Evolutionary conservation across 2,329 filamentous ascomycete genomes (phyloP).

Genomic region (Botrytis squamosa): DNA sequence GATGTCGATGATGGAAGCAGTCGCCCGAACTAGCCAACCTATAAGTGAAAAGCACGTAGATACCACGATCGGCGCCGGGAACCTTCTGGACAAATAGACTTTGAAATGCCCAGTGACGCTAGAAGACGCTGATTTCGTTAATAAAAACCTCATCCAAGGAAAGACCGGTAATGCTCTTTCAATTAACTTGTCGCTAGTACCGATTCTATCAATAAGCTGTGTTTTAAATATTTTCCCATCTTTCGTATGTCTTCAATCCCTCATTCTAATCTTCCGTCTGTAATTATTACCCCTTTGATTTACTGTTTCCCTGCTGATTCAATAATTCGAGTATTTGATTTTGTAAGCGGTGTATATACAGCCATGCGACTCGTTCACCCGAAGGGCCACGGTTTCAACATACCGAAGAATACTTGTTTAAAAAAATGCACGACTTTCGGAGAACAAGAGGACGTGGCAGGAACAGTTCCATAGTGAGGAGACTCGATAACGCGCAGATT

Average conservation of each 20-base stretch:
- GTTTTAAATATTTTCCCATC: neutral
- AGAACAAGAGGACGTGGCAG: no score
- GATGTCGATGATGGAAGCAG: slow-evolving; percentile 95
- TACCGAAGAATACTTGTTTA: neutral
- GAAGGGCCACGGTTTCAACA: neutral
- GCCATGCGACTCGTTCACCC: neutral
- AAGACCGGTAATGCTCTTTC: no score
- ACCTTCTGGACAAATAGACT: slow-evolving; percentile 40
- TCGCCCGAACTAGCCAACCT: slow-evolving; percentile 99
- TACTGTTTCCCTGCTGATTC: neutral
- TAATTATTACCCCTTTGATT: neutral
- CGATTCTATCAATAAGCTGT: neutral
- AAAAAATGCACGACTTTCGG: no score
- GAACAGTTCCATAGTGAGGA: neutral
- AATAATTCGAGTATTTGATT: neutral
- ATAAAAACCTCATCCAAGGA: neutral
- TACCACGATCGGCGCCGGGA: neutral
- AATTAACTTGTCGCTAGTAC: neutral
- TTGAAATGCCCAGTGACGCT: neutral
- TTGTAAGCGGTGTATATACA: neutral
- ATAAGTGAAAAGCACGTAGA: slow-evolving; percentile 84
- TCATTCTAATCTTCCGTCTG: neutral
- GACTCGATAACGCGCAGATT: no score
- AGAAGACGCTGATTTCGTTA: neutral
- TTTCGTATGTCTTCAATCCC: neutral